These are phyloP conservation scores for Candida dajiaensis DNA, from an alignment of 805 yeast species.

Conservation along the genomic window DNA sequence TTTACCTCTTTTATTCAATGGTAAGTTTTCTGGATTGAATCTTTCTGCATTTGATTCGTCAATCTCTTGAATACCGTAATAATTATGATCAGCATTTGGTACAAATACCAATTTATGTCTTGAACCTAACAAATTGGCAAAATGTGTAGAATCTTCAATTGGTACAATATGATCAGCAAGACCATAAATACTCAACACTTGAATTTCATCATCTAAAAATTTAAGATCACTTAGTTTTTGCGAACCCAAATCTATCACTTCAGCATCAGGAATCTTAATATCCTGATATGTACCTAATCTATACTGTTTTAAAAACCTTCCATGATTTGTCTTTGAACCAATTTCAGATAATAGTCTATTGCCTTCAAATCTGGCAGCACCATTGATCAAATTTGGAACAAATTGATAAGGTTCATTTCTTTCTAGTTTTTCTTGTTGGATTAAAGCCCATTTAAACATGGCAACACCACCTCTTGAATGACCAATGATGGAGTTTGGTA, in stretches of 20 bases:
- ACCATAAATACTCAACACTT: slow-evolving; percentile 69
- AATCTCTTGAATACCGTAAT: slow-evolving; percentile 45
- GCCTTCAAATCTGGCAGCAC: slow-evolving; percentile 59
- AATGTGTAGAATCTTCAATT: slow-evolving; percentile 50
- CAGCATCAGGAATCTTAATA: slow-evolving; percentile 41
- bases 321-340: slow-evolving; percentile 23
- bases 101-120: slow-evolving; percentile 56
- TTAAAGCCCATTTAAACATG: slow-evolving; percentile 64
- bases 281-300: slow-evolving; percentile 45
- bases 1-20: slow-evolving; percentile 37
- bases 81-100: slow-evolving; percentile 77
- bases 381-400: slow-evolving; percentile 66
- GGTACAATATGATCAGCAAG: slow-evolving; percentile 62
- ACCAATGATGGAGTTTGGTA: slow-evolving; percentile 54
- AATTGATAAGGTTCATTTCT: slow-evolving; percentile 30
- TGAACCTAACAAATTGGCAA: slow-evolving; percentile 47
- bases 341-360: slow-evolving; percentile 12
- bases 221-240: slow-evolving; percentile 40
- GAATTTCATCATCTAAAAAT: slow-evolving; percentile 38
- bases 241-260: slow-evolving; percentile 42
- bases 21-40: slow-evolving; percentile 34
- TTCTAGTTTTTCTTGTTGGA: slow-evolving; percentile 33
- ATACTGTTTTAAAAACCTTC: slow-evolving; percentile 34
- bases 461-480: slow-evolving; percentile 82
- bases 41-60: slow-evolving; percentile 26